phyloP scores from a whole-genome alignment of 163 green algal species.

The Coccomyxa subellipsoidea region DNA sequence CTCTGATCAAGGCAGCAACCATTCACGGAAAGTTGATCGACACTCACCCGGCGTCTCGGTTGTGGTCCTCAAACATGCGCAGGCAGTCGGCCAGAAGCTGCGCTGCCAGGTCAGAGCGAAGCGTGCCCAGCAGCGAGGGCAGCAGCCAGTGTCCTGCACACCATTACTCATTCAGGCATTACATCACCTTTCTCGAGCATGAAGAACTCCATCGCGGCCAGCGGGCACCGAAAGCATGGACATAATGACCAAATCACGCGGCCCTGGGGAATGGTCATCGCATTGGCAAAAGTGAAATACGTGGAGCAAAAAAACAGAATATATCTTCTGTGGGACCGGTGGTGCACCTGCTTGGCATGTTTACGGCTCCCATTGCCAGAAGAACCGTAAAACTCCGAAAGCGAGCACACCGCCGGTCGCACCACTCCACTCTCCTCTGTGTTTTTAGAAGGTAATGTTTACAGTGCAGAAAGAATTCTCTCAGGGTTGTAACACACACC shows the following conservation, averaged over 20 bases:
- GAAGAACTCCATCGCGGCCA: no score
- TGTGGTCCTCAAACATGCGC: conserved; percentile 52
- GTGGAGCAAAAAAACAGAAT: not conserved
- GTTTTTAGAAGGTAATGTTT: not conserved
- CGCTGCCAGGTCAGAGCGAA: not conserved
- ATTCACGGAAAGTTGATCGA: not conserved
- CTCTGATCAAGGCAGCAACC: no score
- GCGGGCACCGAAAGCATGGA: no score
- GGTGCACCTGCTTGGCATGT: no score
- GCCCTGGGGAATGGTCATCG: not conserved
- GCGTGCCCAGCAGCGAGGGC: conserved; percentile 42
- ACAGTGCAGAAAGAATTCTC: not conserved
- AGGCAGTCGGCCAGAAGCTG: conserved; percentile 31
- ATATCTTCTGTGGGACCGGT: no score
- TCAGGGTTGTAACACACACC: conserved; percentile 3
- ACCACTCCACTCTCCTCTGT: not conserved
- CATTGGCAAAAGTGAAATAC: not conserved
- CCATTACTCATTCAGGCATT: no score
- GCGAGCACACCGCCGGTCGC: no score
- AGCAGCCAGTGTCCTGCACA: conserved; percentile 60
- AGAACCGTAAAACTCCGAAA: no score
- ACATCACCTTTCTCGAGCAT: no score
- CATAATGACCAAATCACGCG: not conserved
- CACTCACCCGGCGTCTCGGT: conserved; percentile 39
- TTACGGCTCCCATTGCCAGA: no score